Conservation (phyloP, 345 rosid species). For the Litchi chinensis region DNA sequence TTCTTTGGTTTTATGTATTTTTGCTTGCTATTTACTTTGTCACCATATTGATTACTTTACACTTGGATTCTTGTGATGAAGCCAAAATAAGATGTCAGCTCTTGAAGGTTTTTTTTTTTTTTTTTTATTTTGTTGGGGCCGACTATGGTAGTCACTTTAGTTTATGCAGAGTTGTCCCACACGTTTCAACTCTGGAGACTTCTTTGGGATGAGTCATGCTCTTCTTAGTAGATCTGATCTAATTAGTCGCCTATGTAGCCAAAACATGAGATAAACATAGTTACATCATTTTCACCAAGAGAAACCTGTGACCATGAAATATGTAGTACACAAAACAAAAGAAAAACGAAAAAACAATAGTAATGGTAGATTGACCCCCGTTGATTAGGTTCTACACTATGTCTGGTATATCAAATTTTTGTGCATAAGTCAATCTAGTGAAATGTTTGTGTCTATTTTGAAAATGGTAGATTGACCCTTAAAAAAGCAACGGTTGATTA, state of each 20-base stretch:
- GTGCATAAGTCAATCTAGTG: too few species aligned
- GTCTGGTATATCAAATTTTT: too few species aligned
- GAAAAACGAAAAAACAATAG: neutral
- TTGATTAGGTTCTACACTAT: too few species aligned
- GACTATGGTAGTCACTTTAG: neutral
- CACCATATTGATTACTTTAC: neutral
- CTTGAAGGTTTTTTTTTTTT: neutral
- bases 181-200: slow-evolving; percentile 2
- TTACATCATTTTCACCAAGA: neutral
- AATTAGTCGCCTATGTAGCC: neutral
- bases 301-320: neutral
- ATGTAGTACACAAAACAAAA: neutral
- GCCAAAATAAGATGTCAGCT: neutral
- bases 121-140: neutral
- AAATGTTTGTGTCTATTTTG: too few species aligned
- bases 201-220: neutral
- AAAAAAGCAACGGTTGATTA: neutral
- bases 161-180: neutral
- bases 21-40: neutral
- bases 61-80: neutral
- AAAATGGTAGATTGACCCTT: neutral
- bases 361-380: neutral
- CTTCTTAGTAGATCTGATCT: neutral
- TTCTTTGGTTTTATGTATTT: neutral
- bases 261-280: neutral